Base-by-base conservation (phyloP, 2,329 filamentous ascomycete species). In the Pseudogymnoascus sp. region DNA sequence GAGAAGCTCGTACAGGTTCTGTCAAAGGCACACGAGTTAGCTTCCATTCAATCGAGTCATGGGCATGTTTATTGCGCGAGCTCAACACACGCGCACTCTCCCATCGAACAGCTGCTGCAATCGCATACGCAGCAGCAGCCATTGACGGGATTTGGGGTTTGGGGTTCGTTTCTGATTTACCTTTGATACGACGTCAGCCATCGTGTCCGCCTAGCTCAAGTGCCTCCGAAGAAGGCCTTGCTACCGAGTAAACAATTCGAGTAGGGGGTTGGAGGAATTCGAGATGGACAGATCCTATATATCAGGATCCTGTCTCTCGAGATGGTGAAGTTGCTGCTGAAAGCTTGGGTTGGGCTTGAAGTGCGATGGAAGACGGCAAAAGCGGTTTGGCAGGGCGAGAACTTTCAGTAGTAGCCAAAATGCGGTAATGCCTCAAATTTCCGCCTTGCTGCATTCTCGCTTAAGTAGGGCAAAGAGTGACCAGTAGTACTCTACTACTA, bases 1-100 rank as follows among this genome's bases (percentile, higher is more conserved):
- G 85, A 99, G 91, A 82, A 96, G 88, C 86, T 95, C 93, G 86
- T 90, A 97, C 76, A 90, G 88, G 86, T 99, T 99, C 95, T 97
- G 74, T 70, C 14, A 68, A 68, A 60, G 64, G 66, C 62, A 40
- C 24, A 40, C 24, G 64, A 64, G 13, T 63, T 19, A 16, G 38
- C 29, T 24, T 21, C 33, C 53, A 59, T 13, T 59, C 33, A 29
- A 29, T 29, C 47, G 53, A 59, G 42, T 35, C 19, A 64, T 63
- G 24, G 19, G 10, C n/a, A 35, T 47, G 56, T 29, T 61, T 24
- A 24, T 11, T 14, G n/a, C 31, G 33, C 26, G 61, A 16, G 56
- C 29, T 37, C 11, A 5, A 14, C 11, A 44, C 21, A 33, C 35
- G 35, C 24, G 42, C 40, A 35, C 33, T 33, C 42, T 11, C 11